Percentiles rank a stretch among this genome's conserved stretches.
Evolutionary conservation across 2,329 filamentous ascomycete species (phyloP).

Genomic region (Simplicillium aogashimaense): DNA sequence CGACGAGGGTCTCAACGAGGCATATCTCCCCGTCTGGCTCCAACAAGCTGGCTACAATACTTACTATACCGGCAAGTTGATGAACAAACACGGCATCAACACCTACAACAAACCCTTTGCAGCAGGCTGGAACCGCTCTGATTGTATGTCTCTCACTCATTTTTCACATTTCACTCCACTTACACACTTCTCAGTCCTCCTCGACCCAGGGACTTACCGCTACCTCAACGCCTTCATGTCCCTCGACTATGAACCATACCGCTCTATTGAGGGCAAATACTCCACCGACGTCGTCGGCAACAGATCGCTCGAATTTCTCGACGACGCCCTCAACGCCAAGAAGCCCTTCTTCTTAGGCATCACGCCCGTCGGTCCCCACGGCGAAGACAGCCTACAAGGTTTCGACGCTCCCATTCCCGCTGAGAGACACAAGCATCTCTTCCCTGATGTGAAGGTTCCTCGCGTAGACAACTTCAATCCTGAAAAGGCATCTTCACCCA

Average conservation of each 20-base stretch:
- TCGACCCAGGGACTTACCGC: conserved; percentile 58
- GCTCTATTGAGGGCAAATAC: conserved; percentile 41
- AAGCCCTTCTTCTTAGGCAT: conserved; percentile 47
- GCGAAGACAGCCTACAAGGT: conserved; percentile 33
- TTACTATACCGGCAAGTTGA: conserved; percentile 46
- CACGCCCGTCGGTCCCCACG: conserved; percentile 32
- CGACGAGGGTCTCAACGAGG: conserved; percentile 35
- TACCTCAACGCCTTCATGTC: conserved; percentile 54
- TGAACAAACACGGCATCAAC: conserved; percentile 36
- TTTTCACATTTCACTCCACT: background rate
- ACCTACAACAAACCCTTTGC: conserved; percentile 42
- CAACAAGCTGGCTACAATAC: conserved; percentile 41
- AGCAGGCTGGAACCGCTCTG: conserved; percentile 45
- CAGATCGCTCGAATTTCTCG: conserved; percentile 40
- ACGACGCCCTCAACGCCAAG: conserved; percentile 35
- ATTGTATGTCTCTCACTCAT: conserved; percentile 11
- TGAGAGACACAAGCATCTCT: conserved; percentile 49
- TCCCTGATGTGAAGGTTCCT: conserved; percentile 48
- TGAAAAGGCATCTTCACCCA: conserved; percentile 3
- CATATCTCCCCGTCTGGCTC: conserved; percentile 41
- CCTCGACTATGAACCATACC: conserved; percentile 29
- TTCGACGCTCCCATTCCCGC: conserved; percentile 28
- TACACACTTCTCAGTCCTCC: conserved; percentile 35
- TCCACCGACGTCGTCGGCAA: conserved; percentile 40
- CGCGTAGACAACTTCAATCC: conserved; percentile 60